Evolutionary conservation across 2,329 filamentous ascomycete genomes (phyloP), one percentile per base, ranked within the genome.

Genomic region (Botrytis medusae): DNA sequence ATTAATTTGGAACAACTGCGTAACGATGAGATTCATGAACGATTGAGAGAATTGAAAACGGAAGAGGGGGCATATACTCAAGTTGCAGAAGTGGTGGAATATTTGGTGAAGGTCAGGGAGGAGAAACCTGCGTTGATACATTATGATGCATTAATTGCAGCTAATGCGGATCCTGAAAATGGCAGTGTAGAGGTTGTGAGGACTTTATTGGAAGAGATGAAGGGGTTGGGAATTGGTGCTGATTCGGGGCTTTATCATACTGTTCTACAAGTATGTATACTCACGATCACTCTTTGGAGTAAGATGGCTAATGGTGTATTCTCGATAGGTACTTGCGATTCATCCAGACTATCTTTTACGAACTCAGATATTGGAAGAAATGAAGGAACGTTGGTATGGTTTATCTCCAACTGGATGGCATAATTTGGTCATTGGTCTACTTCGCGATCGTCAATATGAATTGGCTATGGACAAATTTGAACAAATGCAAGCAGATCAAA

Each of bases 341-440:
- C 96, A 98, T 80, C 93, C 95, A 0, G 93, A 98, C 82, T 95
- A 97, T 78, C 77, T 94, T 9, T 84, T 96, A 37, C 90, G 94
- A 51, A 87, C 88, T 71, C 86, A 91, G 51, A 86, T 97, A 5
- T 84, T 98, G 57, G 84, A 88, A 72, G 90, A 91, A 72, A 94
- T 96, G 92, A 89, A 89, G 78, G 86, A 89, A 72, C 86, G 89
- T 75, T 97, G 94, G 92, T 87, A 92, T 70, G 83, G 85, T 14
- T 83, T 93, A 14, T 89, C 86, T 60, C 87, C 86, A 18, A 85
- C 87, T 10, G 91, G 90, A 14, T 88, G 88, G 80, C 88, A 92
- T 77, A 89, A 88, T 79, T 85, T 97, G 32, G 87, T 92, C 1
- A 83, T 93, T 16, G 94, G 93, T 0, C 83, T 97, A 74, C 85